Evolutionary conservation across 2,329 filamentous ascomycete species (phyloP).

Genomic region (Exophiala bonariae): DNA sequence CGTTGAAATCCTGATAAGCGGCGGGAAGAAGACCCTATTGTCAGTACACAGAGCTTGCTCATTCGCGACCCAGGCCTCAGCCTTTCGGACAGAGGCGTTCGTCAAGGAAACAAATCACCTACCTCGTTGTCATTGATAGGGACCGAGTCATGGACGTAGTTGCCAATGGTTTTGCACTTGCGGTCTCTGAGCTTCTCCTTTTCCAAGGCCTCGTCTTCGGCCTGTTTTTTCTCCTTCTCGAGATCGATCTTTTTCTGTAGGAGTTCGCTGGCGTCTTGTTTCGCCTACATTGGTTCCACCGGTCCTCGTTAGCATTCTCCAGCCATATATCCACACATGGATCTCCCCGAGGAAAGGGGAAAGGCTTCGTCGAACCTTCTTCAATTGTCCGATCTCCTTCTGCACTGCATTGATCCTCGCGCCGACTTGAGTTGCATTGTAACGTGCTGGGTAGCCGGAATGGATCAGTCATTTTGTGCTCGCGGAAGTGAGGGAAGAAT

Average conservation of each 20-base stretch:
- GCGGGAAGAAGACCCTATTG: no score
- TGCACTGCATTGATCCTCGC: constrained; percentile 84
- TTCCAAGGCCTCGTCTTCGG: constrained; percentile 70
- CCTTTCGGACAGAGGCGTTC: background rate
- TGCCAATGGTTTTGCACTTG: constrained; percentile 83
- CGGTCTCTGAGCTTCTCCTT: constrained; percentile 73
- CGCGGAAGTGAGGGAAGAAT: background rate
- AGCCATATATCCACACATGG: no score
- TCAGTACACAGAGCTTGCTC: no score
- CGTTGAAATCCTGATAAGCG: constrained; percentile 76
- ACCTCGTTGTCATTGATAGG: constrained; percentile 80
- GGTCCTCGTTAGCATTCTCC: background rate
- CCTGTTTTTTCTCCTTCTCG: constrained; percentile 77
- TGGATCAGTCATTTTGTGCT: constrained; percentile 8
- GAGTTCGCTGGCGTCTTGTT: constrained; percentile 81
- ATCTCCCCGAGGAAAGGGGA: background rate
- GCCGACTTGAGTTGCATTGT: constrained; percentile 76
- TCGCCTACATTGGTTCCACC: constrained; percentile 56
- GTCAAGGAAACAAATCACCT: constrained; percentile 19
- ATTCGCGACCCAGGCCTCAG: no score
- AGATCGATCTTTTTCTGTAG: constrained; percentile 75
- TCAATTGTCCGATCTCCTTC: constrained; percentile 87
- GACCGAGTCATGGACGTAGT: constrained; percentile 87
- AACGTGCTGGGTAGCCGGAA: constrained; percentile 58
- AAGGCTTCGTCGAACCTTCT: constrained; percentile 62